phyloP scores from a whole-genome alignment of 2,329 filamentous ascomycete genomes.

The Fusarium coicis region DNA sequence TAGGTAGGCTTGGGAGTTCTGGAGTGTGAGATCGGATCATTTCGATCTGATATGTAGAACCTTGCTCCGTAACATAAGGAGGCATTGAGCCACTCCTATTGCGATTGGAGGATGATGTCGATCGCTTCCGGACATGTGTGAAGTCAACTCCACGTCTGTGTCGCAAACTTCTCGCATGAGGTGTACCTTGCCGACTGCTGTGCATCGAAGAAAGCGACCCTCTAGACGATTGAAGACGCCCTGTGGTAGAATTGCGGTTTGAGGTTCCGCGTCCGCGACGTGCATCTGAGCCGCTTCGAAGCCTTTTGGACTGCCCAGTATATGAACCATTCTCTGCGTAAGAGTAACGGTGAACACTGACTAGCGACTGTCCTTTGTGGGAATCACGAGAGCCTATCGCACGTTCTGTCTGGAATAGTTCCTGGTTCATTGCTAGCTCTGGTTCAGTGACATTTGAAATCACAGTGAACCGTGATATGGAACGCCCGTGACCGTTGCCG shows the following conservation, averaged over 20 bases:
- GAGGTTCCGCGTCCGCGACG: slow-evolving; percentile 47
- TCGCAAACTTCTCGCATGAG: slow-evolving; percentile 56
- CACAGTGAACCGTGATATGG: slow-evolving; percentile 71
- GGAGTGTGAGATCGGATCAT: slow-evolving; percentile 45
- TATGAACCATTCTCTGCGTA: slow-evolving; percentile 44
- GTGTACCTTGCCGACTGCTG: slow-evolving; percentile 57
- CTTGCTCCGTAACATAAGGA: slow-evolving; percentile 35
- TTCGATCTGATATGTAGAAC: slow-evolving; percentile 33
- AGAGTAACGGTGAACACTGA: slow-evolving; percentile 72
- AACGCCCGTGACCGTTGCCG: slow-evolving; percentile 61
- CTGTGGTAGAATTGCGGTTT: slow-evolving; percentile 44
- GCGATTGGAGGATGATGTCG: slow-evolving; percentile 45
- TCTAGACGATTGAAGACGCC: slow-evolving; percentile 48
- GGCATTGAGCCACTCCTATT: slow-evolving; percentile 32
- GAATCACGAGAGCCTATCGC: slow-evolving; percentile 53
- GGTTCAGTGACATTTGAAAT: slow-evolving; percentile 70
- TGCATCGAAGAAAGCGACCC: slow-evolving; percentile 63
- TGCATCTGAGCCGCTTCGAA: slow-evolving; percentile 51
- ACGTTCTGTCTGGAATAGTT: slow-evolving; percentile 81
- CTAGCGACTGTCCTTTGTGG: slow-evolving; percentile 71
- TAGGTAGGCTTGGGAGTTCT: slow-evolving; percentile 42
- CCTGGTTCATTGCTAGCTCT: slow-evolving; percentile 70
- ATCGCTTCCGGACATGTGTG: slow-evolving; percentile 58
- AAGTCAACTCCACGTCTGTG: slow-evolving; percentile 67
- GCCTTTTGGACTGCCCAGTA: slow-evolving; percentile 45